Conservation (phyloP, 805 yeast species). For the Spathaspora gorwiae region DNA sequence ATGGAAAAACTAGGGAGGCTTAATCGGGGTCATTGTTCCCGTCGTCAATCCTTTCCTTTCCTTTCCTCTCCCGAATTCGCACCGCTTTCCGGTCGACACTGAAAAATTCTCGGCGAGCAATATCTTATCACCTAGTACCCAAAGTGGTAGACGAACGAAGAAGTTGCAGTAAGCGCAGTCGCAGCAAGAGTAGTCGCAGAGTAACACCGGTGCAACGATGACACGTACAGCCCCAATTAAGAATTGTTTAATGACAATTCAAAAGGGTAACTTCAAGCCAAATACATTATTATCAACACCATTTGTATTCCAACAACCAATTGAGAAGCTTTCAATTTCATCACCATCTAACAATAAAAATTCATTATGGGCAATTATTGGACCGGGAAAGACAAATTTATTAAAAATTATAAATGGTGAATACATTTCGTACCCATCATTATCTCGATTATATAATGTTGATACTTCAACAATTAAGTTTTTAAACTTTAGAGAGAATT, state of each 20-base stretch:
- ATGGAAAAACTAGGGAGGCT: no score
- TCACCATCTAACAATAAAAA: constrained; percentile 13
- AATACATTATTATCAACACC: constrained; percentile 3
- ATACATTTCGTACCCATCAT: constrained; percentile 47
- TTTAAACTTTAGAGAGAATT: constrained; percentile 30
- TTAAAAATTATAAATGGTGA: constrained; percentile 55
- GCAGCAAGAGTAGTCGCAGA: no score
- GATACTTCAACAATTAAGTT: constrained; percentile 29
- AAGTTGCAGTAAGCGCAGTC: no score
- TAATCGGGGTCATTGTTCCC: no score
- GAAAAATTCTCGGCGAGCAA: no score
- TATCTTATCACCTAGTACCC: no score
- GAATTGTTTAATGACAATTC: constrained; percentile 16
- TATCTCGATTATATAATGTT: constrained; percentile 38
- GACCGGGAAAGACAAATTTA: constrained; percentile 49
- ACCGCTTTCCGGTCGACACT: no score
- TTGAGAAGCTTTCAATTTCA: constrained; percentile 20
- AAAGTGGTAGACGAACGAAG: no score
- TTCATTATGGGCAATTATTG: constrained; percentile 29
- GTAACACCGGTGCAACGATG: not conserved
- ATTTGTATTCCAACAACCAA: constrained; percentile 21
- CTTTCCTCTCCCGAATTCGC: no score
- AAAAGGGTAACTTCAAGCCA: constrained; percentile 20
- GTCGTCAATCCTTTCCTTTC: no score
- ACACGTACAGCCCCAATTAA: not conserved